Base-by-base conservation (phyloP, 2,329 filamentous ascomycete genomes). In the Chaetomium sp. region DNA sequence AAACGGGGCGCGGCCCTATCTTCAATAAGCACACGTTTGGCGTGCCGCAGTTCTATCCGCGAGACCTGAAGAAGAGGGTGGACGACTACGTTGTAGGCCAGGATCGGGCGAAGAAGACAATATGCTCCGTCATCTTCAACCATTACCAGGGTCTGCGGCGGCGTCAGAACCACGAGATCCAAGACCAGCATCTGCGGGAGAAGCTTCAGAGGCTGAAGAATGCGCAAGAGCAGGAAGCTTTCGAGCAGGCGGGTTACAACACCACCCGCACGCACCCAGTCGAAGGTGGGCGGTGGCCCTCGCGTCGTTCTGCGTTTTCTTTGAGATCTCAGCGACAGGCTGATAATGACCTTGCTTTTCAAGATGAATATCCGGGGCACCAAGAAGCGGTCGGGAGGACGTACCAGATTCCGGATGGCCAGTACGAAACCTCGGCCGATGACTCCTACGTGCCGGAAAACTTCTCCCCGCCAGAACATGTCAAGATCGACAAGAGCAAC, bases 41-140 rank as follows among this genome's bases (percentile, higher is more conserved):
- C 61, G 85, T 87, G 19, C 85, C 86, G 2, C 81, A 84, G 59
- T 87, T 89, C 74, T 89, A 89, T 62, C 87, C 87, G 2, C 81
- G 84, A 64, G 83, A 87, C 71, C 82, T 99, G 72, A 97, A 98
- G 81, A 88, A 92, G 73, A 90, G 95, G 72, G 87, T 98, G 35
- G 95, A 99, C 75, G 91, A 95, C 74, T 99, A 96, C 75, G 94
- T 99, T 1, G 94, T 99, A 4, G 95, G 94, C 49, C 95, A 99
- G 77, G 92, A 97, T 70, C 87, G 92, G 65, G 93, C 95, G 19
- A 95, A 99, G 82, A 96, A 96, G 77, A 91, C 93, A 16, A 87
- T 98, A 68, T 95, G 92, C 69, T 90, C 94, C 3, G 93, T 94
- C 7, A 91, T 99, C 31, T 97, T 96, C 80, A 97, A 98, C 74